Evolutionary conservation across 2,329 filamentous ascomycete genomes (phyloP).

Genomic region (Fonsecaea nubica): DNA sequence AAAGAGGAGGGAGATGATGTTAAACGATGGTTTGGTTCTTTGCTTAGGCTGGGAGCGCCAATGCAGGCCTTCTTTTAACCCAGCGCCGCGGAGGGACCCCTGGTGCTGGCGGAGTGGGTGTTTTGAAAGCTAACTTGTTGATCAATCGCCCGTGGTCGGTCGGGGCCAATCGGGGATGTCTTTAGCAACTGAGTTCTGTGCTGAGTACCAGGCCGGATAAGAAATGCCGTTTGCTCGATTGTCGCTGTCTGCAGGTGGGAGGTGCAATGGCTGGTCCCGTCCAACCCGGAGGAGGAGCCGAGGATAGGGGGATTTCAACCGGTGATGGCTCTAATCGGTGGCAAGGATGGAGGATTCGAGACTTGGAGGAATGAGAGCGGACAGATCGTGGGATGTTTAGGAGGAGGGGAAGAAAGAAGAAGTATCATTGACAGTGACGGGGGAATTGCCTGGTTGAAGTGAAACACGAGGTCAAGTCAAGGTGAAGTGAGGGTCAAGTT

Average conservation of each 20-base stretch:
- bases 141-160: conserved; percentile 9
- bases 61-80: conserved; percentile 24
- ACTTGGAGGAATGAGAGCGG: background rate
- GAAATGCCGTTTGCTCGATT: conserved; percentile 19
- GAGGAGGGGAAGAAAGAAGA: background rate
- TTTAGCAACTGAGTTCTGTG: conserved; percentile 8
- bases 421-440: background rate
- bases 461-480: conserved; percentile 11
- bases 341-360: background rate
- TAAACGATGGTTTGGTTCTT: conserved; percentile 22
- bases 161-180: conserved; percentile 24
- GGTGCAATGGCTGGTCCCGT: conserved; percentile 1
- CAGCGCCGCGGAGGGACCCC: conserved; percentile 6
- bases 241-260: background rate
- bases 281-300: background rate
- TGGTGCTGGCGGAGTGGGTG: conserved; percentile 12
- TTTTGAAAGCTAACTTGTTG: conserved; percentile 12
- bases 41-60: conserved; percentile 18
- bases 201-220: conserved; percentile 15
- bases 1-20: conserved; percentile 15
- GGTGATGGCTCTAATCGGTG: background rate
- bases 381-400: background rate
- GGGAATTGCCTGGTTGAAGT: conserved; percentile 3
- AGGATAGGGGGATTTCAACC: background rate
- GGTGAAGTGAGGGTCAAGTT: conserved; percentile 9